phyloP scores from a whole-genome alignment of 768 basidiomycete species.

The Lyophyllum decastes region DNA sequence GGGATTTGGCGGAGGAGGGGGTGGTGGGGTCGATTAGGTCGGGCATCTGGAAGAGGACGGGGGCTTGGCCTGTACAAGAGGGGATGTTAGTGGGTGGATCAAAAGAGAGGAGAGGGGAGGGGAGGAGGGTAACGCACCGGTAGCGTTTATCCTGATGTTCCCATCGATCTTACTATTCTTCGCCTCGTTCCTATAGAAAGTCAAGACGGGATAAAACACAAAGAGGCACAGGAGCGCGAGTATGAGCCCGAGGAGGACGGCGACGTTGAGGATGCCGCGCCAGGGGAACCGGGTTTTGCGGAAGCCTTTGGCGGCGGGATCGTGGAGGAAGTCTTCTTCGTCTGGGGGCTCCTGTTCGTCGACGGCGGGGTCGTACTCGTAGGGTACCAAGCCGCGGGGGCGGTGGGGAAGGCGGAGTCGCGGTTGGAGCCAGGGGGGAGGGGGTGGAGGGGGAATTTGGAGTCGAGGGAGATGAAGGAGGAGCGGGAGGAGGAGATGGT shows the following conservation, averaged over 20 bases:
- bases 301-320: conserved; percentile 41
- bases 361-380: conserved; percentile 66
- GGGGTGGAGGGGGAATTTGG: conserved; percentile 16
- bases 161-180: conserved; percentile 52
- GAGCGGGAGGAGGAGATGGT: conserved; percentile 16
- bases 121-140: conserved; percentile 23
- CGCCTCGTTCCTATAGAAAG: conserved; percentile 43
- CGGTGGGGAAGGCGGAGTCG: conserved; percentile 20
- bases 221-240: conserved; percentile 70
- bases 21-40: conserved; percentile 72
- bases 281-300: conserved; percentile 39
- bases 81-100: conserved; percentile 13
- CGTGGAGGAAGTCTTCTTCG: conserved; percentile 79
- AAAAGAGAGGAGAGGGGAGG: background rate
- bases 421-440: conserved; percentile 1
- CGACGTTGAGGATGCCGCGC: conserved; percentile 63
- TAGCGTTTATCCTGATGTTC: conserved; percentile 67
- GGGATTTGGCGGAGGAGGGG: conserved; percentile 53
- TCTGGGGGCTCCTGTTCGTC: conserved; percentile 60
- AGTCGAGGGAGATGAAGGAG: conserved; percentile 19
- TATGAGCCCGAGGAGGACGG: conserved; percentile 65
- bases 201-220: conserved; percentile 75
- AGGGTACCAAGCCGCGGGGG: conserved; percentile 55
- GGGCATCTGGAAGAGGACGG: conserved; percentile 57
- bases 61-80: conserved; percentile 54